Conservation (phyloP, 176 grass and related monocot genomes). For the Pontederia paniculata region DNA sequence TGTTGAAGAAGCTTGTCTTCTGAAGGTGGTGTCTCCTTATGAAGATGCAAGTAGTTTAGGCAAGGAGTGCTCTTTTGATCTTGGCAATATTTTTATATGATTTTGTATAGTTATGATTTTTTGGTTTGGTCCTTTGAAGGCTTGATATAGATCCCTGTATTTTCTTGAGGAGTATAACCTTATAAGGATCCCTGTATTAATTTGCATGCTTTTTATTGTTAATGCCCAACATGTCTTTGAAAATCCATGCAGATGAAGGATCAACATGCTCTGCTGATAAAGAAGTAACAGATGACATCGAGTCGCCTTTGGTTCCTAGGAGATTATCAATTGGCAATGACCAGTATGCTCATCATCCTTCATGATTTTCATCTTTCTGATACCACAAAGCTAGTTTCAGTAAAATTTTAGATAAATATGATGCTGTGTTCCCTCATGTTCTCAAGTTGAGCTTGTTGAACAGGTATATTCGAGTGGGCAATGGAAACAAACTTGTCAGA, state of each 20-base stretch:
- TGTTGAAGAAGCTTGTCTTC: too few relatives aligned
- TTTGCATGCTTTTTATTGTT: neutral
- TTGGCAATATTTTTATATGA: too few relatives aligned
- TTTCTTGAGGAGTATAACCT: too few relatives aligned
- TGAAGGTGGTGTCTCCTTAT: too few relatives aligned
- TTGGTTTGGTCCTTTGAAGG: too few relatives aligned
- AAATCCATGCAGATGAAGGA: conserved; percentile 44
- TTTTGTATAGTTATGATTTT: too few relatives aligned
- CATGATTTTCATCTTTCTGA: neutral
- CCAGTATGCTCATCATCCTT: conserved; percentile 38
- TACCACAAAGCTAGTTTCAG: neutral
- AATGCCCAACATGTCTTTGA: conserved; percentile 3
- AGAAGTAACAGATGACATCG: conserved; percentile 29
- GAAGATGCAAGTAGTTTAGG: too few relatives aligned
- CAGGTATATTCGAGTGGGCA: conserved; percentile 81
- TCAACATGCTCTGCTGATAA: conserved; percentile 21
- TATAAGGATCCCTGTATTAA: too few relatives aligned
- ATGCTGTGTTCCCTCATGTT: neutral
- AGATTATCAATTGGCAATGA: conserved; percentile 34
- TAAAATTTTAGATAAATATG: neutral
- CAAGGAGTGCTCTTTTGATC: too few relatives aligned
- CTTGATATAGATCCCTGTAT: too few relatives aligned
- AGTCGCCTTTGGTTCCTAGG: conserved; percentile 28
- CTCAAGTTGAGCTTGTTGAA: conserved; percentile 13
- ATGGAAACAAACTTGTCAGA: conserved; percentile 90